A percentile compares a stretch with the other conserved stretches of the same genome.
Evolutionary conservation across 2,329 filamentous ascomycete species (phyloP).

Genomic region (Neodidymelliopsis sp.): DNA sequence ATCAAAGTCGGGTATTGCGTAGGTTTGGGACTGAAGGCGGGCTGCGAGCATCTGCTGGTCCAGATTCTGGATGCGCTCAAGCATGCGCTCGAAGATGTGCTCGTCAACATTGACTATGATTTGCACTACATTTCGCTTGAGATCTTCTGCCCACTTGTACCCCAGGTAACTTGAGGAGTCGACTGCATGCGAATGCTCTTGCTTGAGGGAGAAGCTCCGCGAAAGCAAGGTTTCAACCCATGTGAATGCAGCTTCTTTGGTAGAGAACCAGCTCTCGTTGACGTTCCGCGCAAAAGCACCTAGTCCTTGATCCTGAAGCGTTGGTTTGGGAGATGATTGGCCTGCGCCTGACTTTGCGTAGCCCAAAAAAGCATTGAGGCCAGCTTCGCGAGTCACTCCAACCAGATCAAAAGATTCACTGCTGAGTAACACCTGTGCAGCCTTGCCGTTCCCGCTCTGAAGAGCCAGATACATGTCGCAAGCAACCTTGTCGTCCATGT

Average conservation of each 20-base stretch:
- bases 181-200: conserved; percentile 9
- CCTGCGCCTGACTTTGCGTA: conserved; percentile 58
- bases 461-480: conserved; percentile 53
- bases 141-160: conserved; percentile 62
- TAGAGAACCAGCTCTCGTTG: conserved; percentile 57
- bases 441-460: conserved; percentile 47
- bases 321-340: conserved; percentile 49
- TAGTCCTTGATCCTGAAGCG: conserved; percentile 52
- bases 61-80: conserved; percentile 42
- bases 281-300: conserved; percentile 52
- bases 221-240: conserved; percentile 63
- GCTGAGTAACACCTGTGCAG: conserved; percentile 58
- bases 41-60: conserved; percentile 38
- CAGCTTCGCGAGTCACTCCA: conserved; percentile 58
- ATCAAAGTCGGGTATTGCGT: conserved; percentile 40
- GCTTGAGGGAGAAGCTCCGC: conserved; percentile 44
- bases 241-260: conserved; percentile 60
- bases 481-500: conserved; percentile 44
- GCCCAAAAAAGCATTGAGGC: conserved; percentile 64
- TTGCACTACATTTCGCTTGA: conserved; percentile 64
- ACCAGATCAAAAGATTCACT: conserved; percentile 59
- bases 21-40: conserved; percentile 20
- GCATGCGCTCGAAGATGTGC: conserved; percentile 56
- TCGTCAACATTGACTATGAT: conserved; percentile 63
- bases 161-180: conserved; percentile 59